phyloP scores from a whole-genome alignment of 2,329 filamentous ascomycete genomes.

The Cordyceps farinosa region DNA sequence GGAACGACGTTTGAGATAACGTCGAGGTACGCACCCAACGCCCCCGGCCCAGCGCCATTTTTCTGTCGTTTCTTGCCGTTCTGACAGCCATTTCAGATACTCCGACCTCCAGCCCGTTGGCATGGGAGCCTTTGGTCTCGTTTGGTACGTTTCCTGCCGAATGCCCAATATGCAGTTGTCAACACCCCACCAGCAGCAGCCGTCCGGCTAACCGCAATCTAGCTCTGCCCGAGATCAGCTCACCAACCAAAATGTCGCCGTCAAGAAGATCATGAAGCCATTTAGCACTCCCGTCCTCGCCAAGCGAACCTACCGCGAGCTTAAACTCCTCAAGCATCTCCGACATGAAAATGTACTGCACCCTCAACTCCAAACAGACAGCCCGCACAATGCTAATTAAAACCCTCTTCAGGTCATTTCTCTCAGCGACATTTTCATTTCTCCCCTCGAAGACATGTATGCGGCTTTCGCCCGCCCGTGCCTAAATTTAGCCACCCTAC shows the following conservation, averaged over 20 bases:
- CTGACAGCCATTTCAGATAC: slow-evolving; percentile 58
- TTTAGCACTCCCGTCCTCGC: slow-evolving; percentile 98
- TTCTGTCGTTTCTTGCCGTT: background rate
- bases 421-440: slow-evolving; percentile 99
- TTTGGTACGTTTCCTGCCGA: slow-evolving; percentile 65
- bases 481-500: slow-evolving; percentile 20
- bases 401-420: slow-evolving; percentile 72
- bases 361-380: slow-evolving; percentile 6
- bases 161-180: background rate
- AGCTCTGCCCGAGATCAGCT: slow-evolving; percentile 98
- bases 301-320: slow-evolving; percentile 94
- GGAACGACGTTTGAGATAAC: slow-evolving; percentile 99
- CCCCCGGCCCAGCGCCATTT: background rate
- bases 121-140: slow-evolving; percentile 97
- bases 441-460: slow-evolving; percentile 96
- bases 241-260: slow-evolving; percentile 91
- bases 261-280: slow-evolving; percentile 99
- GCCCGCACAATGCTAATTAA: background rate
- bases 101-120: slow-evolving; percentile 97
- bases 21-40: slow-evolving; percentile 65
- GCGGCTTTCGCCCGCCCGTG: slow-evolving; percentile 30
- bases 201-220: slow-evolving; percentile 8
- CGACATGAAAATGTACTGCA: slow-evolving; percentile 84
- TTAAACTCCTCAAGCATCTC: slow-evolving; percentile 96
- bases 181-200: background rate